phyloP scores from a whole-genome alignment of 129 eudicot genomes.

The Pittosporum tobira region DNA sequence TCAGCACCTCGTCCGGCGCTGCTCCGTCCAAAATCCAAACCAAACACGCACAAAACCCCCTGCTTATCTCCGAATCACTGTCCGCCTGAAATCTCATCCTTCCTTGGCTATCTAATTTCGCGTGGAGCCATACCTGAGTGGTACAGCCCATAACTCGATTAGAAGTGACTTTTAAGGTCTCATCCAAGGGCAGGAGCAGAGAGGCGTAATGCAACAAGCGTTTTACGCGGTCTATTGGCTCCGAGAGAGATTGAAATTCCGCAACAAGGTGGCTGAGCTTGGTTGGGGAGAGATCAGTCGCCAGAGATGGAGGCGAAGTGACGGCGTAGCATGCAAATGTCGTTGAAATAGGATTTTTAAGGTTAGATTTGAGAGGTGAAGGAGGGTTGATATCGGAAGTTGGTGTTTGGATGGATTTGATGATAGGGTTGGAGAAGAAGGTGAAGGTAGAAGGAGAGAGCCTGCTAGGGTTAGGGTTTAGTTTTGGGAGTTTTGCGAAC shows the following conservation, averaged over 20 bases:
- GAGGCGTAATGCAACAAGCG: slow-evolving; percentile 43
- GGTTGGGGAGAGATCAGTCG: slow-evolving; percentile 25
- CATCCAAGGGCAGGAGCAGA: slow-evolving; percentile 26
- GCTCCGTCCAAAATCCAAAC: slow-evolving; percentile 73
- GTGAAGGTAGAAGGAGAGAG: slow-evolving; percentile 6
- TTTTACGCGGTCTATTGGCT: slow-evolving; percentile 64
- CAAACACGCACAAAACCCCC: slow-evolving; percentile 73
- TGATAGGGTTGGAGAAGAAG: slow-evolving; percentile 9
- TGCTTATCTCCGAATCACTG: slow-evolving; percentile 81
- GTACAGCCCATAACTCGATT: slow-evolving; percentile 95
- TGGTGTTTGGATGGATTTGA: slow-evolving; percentile 13
- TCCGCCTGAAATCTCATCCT: slow-evolving; percentile 60
- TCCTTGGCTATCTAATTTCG: slow-evolving; percentile 32
- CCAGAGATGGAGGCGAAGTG: slow-evolving; percentile 27
- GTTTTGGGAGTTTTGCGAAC: slow-evolving; percentile 23
- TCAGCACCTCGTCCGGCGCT: slow-evolving; percentile 73
- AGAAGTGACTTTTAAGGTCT: slow-evolving; percentile 20
- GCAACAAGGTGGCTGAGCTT: slow-evolving; percentile 39
- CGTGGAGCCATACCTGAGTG: slow-evolving; percentile 86
- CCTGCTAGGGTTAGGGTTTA: slow-evolving; percentile 9
- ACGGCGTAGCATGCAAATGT: slow-evolving; percentile 30
- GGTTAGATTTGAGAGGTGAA: not conserved
- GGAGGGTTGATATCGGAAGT: slow-evolving; percentile 1
- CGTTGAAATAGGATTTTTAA: not conserved
- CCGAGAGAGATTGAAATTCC: slow-evolving; percentile 43